A percentile compares a stretch with the other conserved stretches of the same genome.
These are phyloP conservation scores for Cercophora scortea DNA, from an alignment of 495 filamentous ascomycete genomes.

Conservation along the genomic window DNA sequence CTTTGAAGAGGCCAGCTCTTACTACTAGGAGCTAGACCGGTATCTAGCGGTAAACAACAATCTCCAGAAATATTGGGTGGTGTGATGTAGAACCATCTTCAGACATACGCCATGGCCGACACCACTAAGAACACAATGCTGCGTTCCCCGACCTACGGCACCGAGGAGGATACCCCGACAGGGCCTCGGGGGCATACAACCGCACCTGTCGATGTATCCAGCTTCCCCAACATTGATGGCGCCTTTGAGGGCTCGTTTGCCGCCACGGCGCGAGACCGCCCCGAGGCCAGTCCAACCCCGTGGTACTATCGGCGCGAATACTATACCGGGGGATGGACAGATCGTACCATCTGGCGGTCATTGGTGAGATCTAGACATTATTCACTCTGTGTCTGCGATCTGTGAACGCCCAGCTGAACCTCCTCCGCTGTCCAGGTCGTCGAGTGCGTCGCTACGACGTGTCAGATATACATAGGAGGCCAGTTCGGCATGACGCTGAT, in stretches of 20 bases:
- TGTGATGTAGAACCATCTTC: background rate
- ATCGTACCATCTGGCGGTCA: constrained; percentile 10
- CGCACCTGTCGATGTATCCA: no score
- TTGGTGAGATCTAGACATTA: background rate
- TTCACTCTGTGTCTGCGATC: no score
- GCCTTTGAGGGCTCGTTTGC: constrained; percentile 15
- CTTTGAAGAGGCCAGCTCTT: no score
- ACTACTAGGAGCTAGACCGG: no score
- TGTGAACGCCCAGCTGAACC: no score
- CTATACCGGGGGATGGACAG: constrained; percentile 15
- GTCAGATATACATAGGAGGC: constrained; percentile 17
- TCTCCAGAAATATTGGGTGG: no score
- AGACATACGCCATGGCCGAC: background rate
- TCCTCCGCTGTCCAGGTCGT: constrained; percentile 15
- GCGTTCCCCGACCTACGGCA: no score
- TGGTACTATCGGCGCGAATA: constrained; percentile 11
- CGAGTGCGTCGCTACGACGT: constrained; percentile 18
- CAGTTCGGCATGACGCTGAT: constrained; percentile 21
- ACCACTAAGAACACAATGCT: background rate
- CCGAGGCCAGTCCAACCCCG: background rate
- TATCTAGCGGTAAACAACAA: no score
- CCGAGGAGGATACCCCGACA: no score
- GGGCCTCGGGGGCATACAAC: no score
- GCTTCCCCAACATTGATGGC: no score
- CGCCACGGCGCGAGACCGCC: constrained; percentile 1